Base-by-base conservation (phyloP, 2,329 filamentous ascomycete genomes). In the Monilinia vaccinii-corymbosi region DNA sequence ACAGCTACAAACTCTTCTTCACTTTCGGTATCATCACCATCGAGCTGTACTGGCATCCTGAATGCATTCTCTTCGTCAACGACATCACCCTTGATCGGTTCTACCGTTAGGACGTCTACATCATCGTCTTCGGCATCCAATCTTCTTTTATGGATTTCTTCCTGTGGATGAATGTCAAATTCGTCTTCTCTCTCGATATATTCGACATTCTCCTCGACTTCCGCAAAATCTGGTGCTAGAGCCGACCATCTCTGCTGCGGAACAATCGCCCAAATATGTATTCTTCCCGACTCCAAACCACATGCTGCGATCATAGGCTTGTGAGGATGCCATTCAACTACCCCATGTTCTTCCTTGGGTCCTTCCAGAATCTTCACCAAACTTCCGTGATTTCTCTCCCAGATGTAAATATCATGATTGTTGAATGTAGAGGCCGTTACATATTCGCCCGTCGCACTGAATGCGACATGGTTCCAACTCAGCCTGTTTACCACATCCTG, bases 371-470 rank as follows among this genome's bases (percentile, higher is more conserved):
- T 99, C 73, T 96, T 95, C 57, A 97, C 92, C 60, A 99, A 77
- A 74, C 91, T 96, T 55, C 94, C 94, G 69, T 95, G 91, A 60
- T 87, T 88, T 58, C 94, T 85, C 75, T 99, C 94, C 94, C 93
- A 97, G 32, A 97, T 92, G 74, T 97, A 97, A 64, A 99, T 89
- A 74, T 99, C 93, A 69, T 97, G 92, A 70, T 99, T 99, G 79
- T 97, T 97, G 73, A 91, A 96, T 2, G 94, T 97, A 31, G 91
- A 96, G 0, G 95, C 94, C 28, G 91, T 91, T 45, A 99, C 91
- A 71, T 97, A 97, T 74, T 99, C 94, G 56, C 91, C 92, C 0
- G 89, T 94, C 1, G 90, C 88, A 70, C 91, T 96, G 73, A 99
- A 97, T 0, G 92, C 91, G 61, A 96, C 92, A 70, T 97, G 91